phyloP scores from a whole-genome alignment of 192 early-diverging fungal species.

The Linnemannia exigua region DNA sequence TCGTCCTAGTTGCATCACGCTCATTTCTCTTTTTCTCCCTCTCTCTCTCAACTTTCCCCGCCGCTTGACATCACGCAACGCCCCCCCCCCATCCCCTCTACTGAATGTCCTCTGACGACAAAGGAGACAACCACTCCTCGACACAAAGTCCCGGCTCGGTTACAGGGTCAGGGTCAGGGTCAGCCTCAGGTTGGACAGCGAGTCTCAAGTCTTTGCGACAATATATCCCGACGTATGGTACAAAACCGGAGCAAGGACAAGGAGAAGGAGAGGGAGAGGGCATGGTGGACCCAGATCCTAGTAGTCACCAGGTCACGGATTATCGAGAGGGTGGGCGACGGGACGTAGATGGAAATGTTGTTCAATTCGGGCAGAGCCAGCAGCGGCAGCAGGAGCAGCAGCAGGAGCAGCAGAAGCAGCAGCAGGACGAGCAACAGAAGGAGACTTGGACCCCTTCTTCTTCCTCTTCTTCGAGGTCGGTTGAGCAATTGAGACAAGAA shows the following conservation, averaged over 20 bases:
- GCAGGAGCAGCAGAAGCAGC: not conserved
- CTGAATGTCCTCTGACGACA: constrained; percentile 19
- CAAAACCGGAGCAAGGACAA: constrained; percentile 12
- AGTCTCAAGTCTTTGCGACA: constrained; percentile 24
- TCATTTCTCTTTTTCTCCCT: not conserved
- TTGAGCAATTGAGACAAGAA: not conserved
- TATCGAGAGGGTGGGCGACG: constrained; percentile 37
- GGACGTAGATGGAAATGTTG: constrained; percentile 28
- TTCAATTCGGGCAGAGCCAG: no score
- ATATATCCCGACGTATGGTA: constrained; percentile 15
- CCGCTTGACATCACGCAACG: not conserved
- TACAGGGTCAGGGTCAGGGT: not conserved
- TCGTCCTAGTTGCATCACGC: not conserved
- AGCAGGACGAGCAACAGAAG: not conserved
- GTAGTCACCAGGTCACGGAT: constrained; percentile 42
- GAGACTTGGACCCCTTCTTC: not conserved
- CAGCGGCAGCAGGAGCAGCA: no score
- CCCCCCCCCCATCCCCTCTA: not conserved
- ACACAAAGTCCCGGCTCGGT: not conserved
- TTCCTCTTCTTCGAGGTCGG: no score
- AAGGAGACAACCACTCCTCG: not conserved
- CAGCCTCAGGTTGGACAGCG: constrained; percentile 12
- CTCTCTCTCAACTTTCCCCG: not conserved
- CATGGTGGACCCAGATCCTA: constrained; percentile 24
- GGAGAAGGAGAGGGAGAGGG: not conserved